phyloP scores from a whole-genome alignment of 305 asterid species.

The Fraxinus albicans region DNA sequence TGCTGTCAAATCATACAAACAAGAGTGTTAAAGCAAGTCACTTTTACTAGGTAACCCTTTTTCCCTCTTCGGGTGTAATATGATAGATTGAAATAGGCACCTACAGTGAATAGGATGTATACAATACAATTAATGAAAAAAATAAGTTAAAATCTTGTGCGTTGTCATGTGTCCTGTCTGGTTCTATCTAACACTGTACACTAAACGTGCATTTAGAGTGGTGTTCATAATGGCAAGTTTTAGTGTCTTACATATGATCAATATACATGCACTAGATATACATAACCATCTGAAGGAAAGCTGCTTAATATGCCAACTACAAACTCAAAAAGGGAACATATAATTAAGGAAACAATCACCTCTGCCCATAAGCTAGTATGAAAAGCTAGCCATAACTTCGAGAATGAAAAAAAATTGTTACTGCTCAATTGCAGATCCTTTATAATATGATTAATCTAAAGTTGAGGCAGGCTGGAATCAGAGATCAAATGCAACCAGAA shows the following conservation, averaged over 20 bases:
- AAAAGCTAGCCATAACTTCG: not conserved
- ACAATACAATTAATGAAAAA: not conserved
- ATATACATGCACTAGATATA: not conserved
- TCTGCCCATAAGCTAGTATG: not conserved
- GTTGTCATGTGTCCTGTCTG: not conserved
- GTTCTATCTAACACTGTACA: not conserved
- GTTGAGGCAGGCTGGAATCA: not conserved
- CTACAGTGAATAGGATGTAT: not conserved
- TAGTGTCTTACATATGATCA: not conserved
- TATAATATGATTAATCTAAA: not conserved
- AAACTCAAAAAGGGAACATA: not conserved
- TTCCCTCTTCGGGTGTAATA: not conserved
- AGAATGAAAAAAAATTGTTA: not conserved
- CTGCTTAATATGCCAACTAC: not conserved
- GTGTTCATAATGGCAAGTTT: not conserved
- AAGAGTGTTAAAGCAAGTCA: slow-evolving; percentile 17
- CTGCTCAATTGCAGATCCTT: not conserved
- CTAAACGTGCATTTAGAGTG: not conserved
- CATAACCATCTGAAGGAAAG: not conserved
- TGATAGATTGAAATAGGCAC: not conserved
- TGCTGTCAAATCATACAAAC: slow-evolving; percentile 50
- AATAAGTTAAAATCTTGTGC: not conserved
- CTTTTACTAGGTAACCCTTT: not conserved
- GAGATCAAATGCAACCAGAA: not conserved
- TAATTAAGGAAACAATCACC: not conserved